Evolutionary conservation across 2,329 filamentous ascomycete species (phyloP).

Genomic region (Phialemonium atrogriseum): DNA sequence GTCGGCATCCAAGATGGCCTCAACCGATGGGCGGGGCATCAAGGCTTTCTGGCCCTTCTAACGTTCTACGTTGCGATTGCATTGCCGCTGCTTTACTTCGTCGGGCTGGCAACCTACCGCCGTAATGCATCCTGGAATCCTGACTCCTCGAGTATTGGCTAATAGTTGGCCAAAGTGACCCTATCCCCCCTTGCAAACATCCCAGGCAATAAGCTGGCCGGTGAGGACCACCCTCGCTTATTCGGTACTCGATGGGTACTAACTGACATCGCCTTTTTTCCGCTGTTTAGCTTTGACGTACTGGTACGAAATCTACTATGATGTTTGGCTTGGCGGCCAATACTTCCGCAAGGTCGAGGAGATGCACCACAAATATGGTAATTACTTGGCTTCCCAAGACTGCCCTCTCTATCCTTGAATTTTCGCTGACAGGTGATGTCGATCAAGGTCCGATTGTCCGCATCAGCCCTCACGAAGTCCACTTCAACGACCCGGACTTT

Average conservation of each 20-base stretch:
- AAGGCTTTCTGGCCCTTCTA: too few relatives aligned
- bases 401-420: too few relatives aligned
- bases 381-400: too few relatives aligned
- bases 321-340: conserved; percentile 6
- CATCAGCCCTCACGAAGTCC: conserved; percentile 18
- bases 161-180: too few relatives aligned
- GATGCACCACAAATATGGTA: conserved; percentile 11
- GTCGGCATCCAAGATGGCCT: too few relatives aligned
- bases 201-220: conserved; percentile 8
- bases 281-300: conserved; percentile 4
- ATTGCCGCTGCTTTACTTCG: too few relatives aligned
- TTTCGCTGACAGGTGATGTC: too few relatives aligned
- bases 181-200: conserved; percentile 3
- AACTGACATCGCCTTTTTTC: conserved; percentile 4
- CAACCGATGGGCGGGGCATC: too few relatives aligned
- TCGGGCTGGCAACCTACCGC: too few relatives aligned
- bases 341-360: conserved; percentile 7
- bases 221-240: conserved; percentile 4
- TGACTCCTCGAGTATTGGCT: too few relatives aligned
- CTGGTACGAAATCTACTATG: conserved; percentile 10
- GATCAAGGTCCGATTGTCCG: conserved; percentile 19
- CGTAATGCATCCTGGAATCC: too few relatives aligned
- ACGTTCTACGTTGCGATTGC: too few relatives aligned
- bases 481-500: conserved; percentile 19
- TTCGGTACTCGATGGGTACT: conserved; percentile 2